Conservation (phyloP, 257 asterid genomes). For the Petunia secreta region DNA sequence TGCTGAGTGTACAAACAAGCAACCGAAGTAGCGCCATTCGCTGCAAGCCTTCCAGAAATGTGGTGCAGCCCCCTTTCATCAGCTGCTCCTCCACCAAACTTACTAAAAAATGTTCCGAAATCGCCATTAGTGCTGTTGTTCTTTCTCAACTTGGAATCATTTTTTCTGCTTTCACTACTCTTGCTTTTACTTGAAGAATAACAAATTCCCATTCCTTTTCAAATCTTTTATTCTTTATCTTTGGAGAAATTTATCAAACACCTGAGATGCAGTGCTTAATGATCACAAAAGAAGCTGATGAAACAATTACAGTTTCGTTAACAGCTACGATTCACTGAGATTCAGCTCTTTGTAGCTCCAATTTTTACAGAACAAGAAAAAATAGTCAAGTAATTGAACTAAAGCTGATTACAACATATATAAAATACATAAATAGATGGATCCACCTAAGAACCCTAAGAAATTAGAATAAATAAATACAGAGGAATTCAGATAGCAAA, state of each 20-base stretch:
- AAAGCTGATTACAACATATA: not conserved
- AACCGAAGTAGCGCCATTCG: constrained; percentile 66
- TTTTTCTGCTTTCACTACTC: constrained; percentile 37
- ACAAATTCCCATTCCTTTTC: constrained; percentile 82
- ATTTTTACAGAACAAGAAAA: not conserved
- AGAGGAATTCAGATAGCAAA: not conserved
- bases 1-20: constrained; percentile 89
- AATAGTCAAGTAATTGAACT: not conserved
- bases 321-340: not conserved
- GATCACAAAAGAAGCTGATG: not conserved
- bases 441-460: constrained; percentile 13
- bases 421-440: constrained; percentile 10
- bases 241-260: not conserved
- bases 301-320: not conserved
- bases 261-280: not conserved
- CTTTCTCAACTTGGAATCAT: constrained; percentile 59
- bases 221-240: not conserved
- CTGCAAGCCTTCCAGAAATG: constrained; percentile 73
- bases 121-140: constrained; percentile 58
- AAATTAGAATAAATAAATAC: not conserved
- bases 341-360: not conserved
- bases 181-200: constrained; percentile 56
- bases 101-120: constrained; percentile 63
- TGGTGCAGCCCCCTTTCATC: constrained; percentile 82
- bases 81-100: constrained; percentile 69